phyloP scores from a whole-genome alignment of 2,329 filamentous ascomycete genomes.

The Diaporthe helianthi region DNA sequence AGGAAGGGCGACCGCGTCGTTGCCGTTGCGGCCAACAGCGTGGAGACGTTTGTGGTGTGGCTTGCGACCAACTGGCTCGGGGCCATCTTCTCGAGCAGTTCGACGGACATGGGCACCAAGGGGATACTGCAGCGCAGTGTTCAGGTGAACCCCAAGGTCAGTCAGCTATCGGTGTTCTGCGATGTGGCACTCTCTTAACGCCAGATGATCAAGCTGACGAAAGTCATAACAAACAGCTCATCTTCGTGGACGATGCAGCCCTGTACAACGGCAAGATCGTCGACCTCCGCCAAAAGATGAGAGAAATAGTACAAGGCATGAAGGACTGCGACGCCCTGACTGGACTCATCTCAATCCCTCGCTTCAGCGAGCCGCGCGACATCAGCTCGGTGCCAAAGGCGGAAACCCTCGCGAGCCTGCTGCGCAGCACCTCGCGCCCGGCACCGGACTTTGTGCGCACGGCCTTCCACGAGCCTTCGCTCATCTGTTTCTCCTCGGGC shows the following conservation, averaged over 20 bases:
- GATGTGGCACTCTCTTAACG: background rate
- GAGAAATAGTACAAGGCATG: constrained; percentile 69
- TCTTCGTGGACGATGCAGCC: constrained; percentile 85
- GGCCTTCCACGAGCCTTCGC: constrained; percentile 75
- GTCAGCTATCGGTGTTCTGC: constrained; percentile 30
- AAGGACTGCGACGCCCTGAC: constrained; percentile 64
- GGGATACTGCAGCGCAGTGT: constrained; percentile 77
- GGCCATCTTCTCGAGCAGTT: constrained; percentile 76
- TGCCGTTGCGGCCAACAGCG: constrained; percentile 75
- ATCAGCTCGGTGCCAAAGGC: constrained; percentile 59
- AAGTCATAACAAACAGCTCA: constrained; percentile 55
- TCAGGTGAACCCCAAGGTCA: constrained; percentile 75
- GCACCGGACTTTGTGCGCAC: constrained; percentile 65
- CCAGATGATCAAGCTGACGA: constrained; percentile 27
- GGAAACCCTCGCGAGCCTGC: constrained; percentile 54
- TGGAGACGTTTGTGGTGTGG: constrained; percentile 76
- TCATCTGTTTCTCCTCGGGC: constrained; percentile 81
- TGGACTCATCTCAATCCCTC: constrained; percentile 69
- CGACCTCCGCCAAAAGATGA: constrained; percentile 77
- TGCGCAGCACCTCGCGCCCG: constrained; percentile 42
- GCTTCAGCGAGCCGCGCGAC: constrained; percentile 69
- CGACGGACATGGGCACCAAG: constrained; percentile 83
- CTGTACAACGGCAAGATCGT: constrained; percentile 80
- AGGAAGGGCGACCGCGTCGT: constrained; percentile 76
- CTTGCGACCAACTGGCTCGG: constrained; percentile 75